Conservation (phyloP, 805 yeast genomes). For the Pichia nanzhaoensis region DNA sequence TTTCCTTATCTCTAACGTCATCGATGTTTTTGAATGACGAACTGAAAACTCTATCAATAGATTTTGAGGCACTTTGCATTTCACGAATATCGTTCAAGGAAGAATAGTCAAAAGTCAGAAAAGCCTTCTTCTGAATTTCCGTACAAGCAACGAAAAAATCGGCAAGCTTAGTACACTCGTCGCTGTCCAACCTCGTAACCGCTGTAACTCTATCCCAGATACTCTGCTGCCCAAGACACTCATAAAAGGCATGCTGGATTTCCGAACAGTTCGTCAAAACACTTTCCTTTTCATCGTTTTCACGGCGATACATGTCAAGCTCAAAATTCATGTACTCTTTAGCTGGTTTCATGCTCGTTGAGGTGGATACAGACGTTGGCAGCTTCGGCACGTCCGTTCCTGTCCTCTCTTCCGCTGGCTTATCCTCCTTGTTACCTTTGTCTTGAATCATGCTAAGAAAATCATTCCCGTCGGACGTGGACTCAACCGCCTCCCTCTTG, state of each 20-base stretch:
- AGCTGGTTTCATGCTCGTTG: conserved; percentile 8
- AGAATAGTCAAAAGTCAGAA: conserved; percentile 28
- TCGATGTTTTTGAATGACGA: conserved; percentile 21
- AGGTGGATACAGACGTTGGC: conserved; percentile 4
- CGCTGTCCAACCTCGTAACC: conserved; percentile 16
- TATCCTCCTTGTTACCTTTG: neutral
- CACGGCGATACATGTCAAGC: conserved; percentile 26
- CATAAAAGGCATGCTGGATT: conserved; percentile 23
- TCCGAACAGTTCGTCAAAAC: conserved; percentile 31
- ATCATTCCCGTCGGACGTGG: conserved; percentile 1
- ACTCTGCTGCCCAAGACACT: conserved; percentile 22
- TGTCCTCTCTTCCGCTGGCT: neutral
- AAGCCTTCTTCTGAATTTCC: conserved; percentile 27
- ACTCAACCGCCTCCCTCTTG: conserved; percentile 2
- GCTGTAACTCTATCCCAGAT: conserved; percentile 15
- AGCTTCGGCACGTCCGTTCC: conserved; percentile 5
- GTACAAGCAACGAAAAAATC: conserved; percentile 29
- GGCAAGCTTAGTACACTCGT: conserved; percentile 23
- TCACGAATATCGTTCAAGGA: conserved; percentile 25
- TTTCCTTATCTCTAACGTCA: conserved; percentile 24
- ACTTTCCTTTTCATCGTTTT: conserved; percentile 24
- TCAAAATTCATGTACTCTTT: conserved; percentile 12
- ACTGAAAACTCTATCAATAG: conserved; percentile 26
- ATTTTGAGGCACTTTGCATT: conserved; percentile 23
- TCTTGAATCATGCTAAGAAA: conserved; percentile 2